phyloP scores from a whole-genome alignment of 1,139 yeast species.

The Debaryomyces fabryi region DNA sequence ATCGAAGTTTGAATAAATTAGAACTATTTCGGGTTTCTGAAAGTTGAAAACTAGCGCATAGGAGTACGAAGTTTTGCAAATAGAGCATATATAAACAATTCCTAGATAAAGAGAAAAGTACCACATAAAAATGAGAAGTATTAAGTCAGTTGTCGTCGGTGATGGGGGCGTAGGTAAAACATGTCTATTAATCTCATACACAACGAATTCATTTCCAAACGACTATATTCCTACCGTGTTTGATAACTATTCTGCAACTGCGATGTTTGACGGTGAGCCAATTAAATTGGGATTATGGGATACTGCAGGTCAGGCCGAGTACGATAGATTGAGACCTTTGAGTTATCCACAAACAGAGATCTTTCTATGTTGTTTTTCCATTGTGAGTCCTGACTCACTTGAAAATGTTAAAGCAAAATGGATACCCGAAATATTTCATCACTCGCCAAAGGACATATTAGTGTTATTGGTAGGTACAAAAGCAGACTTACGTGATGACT shows the following conservation, averaged over 20 bases:
- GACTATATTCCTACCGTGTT: slow-evolving; percentile 95
- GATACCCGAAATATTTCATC: slow-evolving; percentile 89
- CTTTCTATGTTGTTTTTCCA: slow-evolving; percentile 83
- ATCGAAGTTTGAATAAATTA: background rate
- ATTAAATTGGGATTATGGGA: slow-evolving; percentile 91
- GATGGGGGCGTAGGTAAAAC: slow-evolving; percentile 98
- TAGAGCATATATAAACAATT: background rate
- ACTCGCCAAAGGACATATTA: slow-evolving; percentile 75
- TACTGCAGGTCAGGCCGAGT: slow-evolving; percentile 97
- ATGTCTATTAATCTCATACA: slow-evolving; percentile 83
- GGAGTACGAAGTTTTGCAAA: background rate
- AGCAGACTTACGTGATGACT: slow-evolving; percentile 81
- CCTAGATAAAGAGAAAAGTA: background rate
- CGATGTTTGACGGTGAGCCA: slow-evolving; percentile 79
- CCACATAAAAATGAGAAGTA: slow-evolving; percentile 69
- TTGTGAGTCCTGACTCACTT: slow-evolving; percentile 80
- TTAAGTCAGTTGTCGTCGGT: slow-evolving; percentile 94
- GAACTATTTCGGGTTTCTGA: background rate
- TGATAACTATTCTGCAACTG: slow-evolving; percentile 87
- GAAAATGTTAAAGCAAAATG: slow-evolving; percentile 75
- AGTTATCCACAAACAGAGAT: slow-evolving; percentile 94
- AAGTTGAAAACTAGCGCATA: background rate
- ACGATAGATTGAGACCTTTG: slow-evolving; percentile 86
- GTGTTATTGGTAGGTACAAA: slow-evolving; percentile 85
- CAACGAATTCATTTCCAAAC: slow-evolving; percentile 92